Conservation (phyloP, 164 flowering plant species). For the Macadamia tetraphylla region DNA sequence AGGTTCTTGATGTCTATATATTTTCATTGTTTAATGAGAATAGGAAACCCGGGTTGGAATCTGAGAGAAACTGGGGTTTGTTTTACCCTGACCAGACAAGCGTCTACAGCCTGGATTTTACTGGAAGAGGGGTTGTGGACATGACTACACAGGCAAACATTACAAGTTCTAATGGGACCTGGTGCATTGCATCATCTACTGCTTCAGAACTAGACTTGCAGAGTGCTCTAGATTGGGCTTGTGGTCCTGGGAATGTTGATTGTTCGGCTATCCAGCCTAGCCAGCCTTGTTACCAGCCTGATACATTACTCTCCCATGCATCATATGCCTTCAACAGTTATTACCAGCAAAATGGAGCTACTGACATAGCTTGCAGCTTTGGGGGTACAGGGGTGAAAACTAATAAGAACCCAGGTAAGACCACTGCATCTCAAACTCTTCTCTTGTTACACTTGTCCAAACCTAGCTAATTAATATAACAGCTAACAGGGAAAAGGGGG, state of each 20-base stretch:
- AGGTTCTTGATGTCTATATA: conserved; percentile 67
- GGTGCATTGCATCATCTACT: conserved; percentile 80
- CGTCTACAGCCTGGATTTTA: conserved; percentile 68
- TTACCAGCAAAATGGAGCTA: conserved; percentile 91
- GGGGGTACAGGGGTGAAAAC: conserved; percentile 82
- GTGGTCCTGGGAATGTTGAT: conserved; percentile 90
- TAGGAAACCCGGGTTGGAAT: conserved; percentile 83
- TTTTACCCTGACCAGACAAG: conserved; percentile 93
- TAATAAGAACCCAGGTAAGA: conserved; percentile 82
- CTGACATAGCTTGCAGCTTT: conserved; percentile 79
- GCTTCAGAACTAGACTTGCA: conserved; percentile 67
- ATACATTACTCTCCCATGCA: conserved; percentile 75
- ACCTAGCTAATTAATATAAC: no score
- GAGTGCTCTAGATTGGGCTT: conserved; percentile 90
- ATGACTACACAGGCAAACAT: conserved; percentile 29
- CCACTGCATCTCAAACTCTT: background rate
- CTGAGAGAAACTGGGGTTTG: conserved; percentile 99
- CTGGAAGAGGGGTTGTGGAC: conserved; percentile 53
- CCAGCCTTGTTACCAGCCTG: conserved; percentile 93
- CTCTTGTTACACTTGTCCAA: no score
- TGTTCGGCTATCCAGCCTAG: conserved; percentile 94
- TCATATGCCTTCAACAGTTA: conserved; percentile 89
- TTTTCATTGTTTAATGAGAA: conserved; percentile 96
- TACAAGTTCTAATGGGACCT: conserved; percentile 53
- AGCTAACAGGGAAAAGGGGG: no score